Percentiles rank a stretch among this genome's conserved stretches.
Evolutionary conservation across 148 eudicot genomes (phyloP).

Genomic region (Chenopodium formosanum): DNA sequence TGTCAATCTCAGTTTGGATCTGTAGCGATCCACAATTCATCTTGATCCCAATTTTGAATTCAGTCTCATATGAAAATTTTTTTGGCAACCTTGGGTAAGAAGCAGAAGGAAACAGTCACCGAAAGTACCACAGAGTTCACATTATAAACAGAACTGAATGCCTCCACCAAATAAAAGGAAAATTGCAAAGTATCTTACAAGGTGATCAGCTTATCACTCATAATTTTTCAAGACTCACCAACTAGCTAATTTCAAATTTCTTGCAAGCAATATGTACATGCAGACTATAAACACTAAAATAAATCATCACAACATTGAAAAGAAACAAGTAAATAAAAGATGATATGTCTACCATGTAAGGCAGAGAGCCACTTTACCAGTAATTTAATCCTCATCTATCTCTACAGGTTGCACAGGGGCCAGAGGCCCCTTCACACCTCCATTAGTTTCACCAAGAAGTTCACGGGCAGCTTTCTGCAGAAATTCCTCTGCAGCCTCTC

Average conservation of each 20-base stretch:
- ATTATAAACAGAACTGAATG: not conserved
- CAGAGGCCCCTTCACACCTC: conserved; percentile 70
- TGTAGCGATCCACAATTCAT: not conserved
- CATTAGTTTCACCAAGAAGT: conserved; percentile 70
- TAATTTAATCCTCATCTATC: conserved; percentile 30
- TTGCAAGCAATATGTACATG: not conserved
- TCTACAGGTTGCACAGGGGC: conserved; percentile 52
- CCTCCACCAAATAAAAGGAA: not conserved
- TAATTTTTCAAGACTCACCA: not conserved
- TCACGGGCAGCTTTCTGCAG: conserved; percentile 94
- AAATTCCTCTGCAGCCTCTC: conserved; percentile 85
- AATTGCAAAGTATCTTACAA: not conserved
- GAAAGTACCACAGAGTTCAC: not conserved
- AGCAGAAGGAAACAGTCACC: not conserved
- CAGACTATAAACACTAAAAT: not conserved
- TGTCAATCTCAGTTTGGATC: not conserved
- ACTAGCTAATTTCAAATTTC: not conserved
- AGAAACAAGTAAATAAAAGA: not conserved
- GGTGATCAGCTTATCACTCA: not conserved
- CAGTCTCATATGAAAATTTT: not conserved
- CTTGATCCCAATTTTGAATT: not conserved
- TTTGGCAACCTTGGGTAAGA: not conserved
- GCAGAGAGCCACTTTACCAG: not conserved
- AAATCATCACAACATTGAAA: not conserved
- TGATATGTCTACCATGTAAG: conserved; percentile 13